Conservation (phyloP, 2,329 filamentous ascomycete genomes). For the Knufia fluminis region DNA sequence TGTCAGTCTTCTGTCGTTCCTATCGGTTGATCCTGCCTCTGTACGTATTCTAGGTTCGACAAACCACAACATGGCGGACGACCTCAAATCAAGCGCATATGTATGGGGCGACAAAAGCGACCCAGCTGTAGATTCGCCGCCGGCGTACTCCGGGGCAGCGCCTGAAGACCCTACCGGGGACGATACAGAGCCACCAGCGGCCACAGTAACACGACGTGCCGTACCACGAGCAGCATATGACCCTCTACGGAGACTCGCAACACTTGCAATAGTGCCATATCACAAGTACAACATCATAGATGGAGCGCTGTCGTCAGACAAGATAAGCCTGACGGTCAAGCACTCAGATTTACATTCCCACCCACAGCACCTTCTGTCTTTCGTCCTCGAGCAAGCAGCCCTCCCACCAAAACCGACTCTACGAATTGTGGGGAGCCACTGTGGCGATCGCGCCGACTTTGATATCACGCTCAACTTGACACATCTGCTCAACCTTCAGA, state of each 20-base stretch:
- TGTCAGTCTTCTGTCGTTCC: too few relatives aligned
- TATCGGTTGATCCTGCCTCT: too few relatives aligned
- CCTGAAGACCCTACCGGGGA: not conserved
- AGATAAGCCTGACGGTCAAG: slow-evolving; percentile 22
- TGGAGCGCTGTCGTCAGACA: slow-evolving; percentile 22
- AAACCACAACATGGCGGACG: slow-evolving; percentile 2
- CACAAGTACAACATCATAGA: slow-evolving; percentile 24
- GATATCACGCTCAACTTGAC: slow-evolving; percentile 24
- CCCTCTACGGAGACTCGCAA: slow-evolving; percentile 16
- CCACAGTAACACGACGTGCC: not conserved
- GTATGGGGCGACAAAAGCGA: slow-evolving; percentile 1
- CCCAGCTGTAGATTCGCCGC: not conserved
- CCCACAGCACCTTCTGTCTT: slow-evolving; percentile 20
- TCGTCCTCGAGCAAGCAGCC: slow-evolving; percentile 25
- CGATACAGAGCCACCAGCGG: not conserved
- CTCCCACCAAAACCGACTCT: slow-evolving; percentile 26
- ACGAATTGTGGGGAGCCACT: slow-evolving; percentile 21
- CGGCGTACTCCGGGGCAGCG: not conserved
- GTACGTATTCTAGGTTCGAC: not conserved
- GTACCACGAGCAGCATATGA: slow-evolving; percentile 3
- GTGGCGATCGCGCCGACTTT: slow-evolving; percentile 18
- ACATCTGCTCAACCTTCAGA: slow-evolving; percentile 20
- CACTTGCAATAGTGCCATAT: slow-evolving; percentile 21
- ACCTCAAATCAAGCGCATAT: slow-evolving; percentile 7
- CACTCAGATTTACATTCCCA: slow-evolving; percentile 20